These are phyloP conservation scores for Globisporangium cylindrosporum DNA, from an alignment of 352 stramenopile genomes.

Conservation along the genomic window DNA sequence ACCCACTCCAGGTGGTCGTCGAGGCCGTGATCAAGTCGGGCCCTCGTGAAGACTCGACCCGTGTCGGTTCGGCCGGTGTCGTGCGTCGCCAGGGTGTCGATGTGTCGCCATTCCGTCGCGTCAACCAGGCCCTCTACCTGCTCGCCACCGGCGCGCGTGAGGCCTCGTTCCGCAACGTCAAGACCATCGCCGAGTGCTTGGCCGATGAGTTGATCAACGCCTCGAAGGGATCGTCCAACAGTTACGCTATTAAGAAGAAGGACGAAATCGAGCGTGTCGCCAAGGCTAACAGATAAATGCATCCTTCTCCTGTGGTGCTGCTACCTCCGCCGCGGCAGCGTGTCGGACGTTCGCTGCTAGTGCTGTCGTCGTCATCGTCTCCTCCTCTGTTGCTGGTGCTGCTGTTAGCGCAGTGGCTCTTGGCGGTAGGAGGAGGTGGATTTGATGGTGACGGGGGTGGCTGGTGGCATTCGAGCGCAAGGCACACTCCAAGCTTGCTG, in stretches of 20 bases:
- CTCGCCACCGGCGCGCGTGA: conserved; percentile 97
- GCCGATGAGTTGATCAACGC: conserved; percentile 99
- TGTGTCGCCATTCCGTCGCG: conserved; percentile 98
- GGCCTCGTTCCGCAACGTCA: conserved; percentile 99
- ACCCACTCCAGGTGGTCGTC: conserved; percentile 97
- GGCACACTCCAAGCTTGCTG: neutral
- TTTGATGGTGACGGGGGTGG: neutral
- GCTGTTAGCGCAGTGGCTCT: conserved; percentile 5
- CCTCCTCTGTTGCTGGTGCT: neutral
- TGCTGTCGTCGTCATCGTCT: neutral
- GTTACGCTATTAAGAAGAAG: conserved; percentile 99
- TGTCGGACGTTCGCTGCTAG: neutral
- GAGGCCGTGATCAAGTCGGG: conserved; percentile 93
- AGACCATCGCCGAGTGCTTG: conserved; percentile 99
- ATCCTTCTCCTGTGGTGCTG: conserved; percentile 11
- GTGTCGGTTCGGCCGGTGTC: conserved; percentile 98
- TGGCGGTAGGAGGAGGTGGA: too few relatives aligned
- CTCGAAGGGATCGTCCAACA: conserved; percentile 99
- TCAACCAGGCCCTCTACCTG: conserved; percentile 99
- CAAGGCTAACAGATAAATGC: conserved; percentile 99
- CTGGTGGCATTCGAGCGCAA: neutral
- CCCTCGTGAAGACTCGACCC: conserved; percentile 99
- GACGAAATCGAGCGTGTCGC: conserved; percentile 99
- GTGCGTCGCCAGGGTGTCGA: conserved; percentile 99
- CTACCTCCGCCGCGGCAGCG: neutral